Evolutionary conservation across 2,329 filamentous ascomycete species (phyloP).

Genomic region (Neopestalotiopsis clavispora): DNA sequence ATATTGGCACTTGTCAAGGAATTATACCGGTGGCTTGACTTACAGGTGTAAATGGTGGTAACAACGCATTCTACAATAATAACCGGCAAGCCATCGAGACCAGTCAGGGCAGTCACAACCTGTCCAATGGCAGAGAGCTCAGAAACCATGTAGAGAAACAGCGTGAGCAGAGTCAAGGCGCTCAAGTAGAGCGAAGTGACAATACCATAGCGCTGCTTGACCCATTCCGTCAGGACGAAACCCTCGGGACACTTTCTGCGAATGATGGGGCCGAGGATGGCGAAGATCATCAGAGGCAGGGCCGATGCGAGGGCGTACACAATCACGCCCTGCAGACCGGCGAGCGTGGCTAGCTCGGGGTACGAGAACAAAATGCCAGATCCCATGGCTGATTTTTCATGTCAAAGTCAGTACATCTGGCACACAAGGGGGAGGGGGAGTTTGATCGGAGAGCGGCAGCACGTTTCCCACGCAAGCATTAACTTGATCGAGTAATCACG

Average conservation of each 20-base stretch:
- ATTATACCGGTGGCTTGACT: slow-evolving; percentile 28
- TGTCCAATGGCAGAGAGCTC: slow-evolving; percentile 83
- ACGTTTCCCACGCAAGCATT: slow-evolving; percentile 99
- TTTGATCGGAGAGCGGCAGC: slow-evolving; percentile 80
- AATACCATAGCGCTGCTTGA: slow-evolving; percentile 75
- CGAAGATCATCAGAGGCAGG: slow-evolving; percentile 76
- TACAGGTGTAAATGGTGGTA: slow-evolving; percentile 85
- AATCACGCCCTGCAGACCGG: slow-evolving; percentile 78
- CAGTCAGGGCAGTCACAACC: slow-evolving; percentile 75
- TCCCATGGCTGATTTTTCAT: slow-evolving; percentile 71
- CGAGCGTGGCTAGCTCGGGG: slow-evolving; percentile 78
- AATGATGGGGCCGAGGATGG: slow-evolving; percentile 76
- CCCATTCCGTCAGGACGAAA: slow-evolving; percentile 86
- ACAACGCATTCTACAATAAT: slow-evolving; percentile 79
- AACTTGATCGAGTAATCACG: slow-evolving; percentile 98
- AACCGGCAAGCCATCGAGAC: slow-evolving; percentile 73
- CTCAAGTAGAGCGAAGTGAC: slow-evolving; percentile 75
- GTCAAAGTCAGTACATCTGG: slow-evolving; percentile 39
- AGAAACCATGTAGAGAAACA: slow-evolving; percentile 87
- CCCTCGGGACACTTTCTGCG: slow-evolving; percentile 80
- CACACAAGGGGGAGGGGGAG: slow-evolving; percentile 31
- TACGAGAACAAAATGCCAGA: slow-evolving; percentile 85
- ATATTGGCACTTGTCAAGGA: neutral
- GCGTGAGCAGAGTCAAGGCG: slow-evolving; percentile 77
- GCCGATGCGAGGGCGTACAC: slow-evolving; percentile 77